These are phyloP conservation scores for Carex scoparia DNA, from an alignment of 176 grass and related monocot genomes.

Conservation along the genomic window DNA sequence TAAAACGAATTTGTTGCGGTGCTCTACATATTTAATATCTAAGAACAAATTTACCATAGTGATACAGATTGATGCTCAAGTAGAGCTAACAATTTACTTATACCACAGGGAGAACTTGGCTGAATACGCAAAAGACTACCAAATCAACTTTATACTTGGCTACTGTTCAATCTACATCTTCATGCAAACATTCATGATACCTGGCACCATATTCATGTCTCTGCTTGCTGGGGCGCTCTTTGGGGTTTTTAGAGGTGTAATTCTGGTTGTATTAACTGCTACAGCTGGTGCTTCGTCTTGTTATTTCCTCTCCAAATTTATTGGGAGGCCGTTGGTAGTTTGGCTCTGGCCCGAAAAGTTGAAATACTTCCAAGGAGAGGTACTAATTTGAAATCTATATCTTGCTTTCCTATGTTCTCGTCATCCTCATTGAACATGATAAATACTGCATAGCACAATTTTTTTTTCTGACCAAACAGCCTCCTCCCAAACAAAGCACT, in stretches of 20 bases:
- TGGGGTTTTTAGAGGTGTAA: conserved; percentile 76
- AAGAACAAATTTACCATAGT: neutral
- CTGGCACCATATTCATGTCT: conserved; percentile 98
- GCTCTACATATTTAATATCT: neutral
- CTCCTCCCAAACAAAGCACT: neutral
- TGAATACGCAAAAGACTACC: conserved; percentile 80
- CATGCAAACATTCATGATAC: conserved; percentile 99
- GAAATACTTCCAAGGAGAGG: conserved; percentile 93
- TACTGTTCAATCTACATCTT: conserved; percentile 99
- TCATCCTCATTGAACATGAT: neutral
- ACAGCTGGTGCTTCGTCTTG: conserved; percentile 89
- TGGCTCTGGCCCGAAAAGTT: conserved; percentile 95
- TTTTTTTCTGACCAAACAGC: neutral
- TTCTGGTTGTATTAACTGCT: conserved; percentile 89
- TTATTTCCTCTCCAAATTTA: conserved; percentile 91
- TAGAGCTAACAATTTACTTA: conserved; percentile 24
- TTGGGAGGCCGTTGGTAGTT: conserved; percentile 76
- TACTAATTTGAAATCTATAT: conserved; percentile 29
- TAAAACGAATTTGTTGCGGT: neutral
- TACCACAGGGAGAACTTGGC: conserved; percentile 91
- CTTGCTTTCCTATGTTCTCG: neutral
- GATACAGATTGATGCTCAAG: neutral
- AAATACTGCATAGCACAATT: neutral
- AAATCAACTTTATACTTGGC: conserved; percentile 82
- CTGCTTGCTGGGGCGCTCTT: conserved; percentile 95